Evolutionary conservation across 1,139 yeast genomes (phyloP).

Genomic region (Petasospora fabianii): DNA sequence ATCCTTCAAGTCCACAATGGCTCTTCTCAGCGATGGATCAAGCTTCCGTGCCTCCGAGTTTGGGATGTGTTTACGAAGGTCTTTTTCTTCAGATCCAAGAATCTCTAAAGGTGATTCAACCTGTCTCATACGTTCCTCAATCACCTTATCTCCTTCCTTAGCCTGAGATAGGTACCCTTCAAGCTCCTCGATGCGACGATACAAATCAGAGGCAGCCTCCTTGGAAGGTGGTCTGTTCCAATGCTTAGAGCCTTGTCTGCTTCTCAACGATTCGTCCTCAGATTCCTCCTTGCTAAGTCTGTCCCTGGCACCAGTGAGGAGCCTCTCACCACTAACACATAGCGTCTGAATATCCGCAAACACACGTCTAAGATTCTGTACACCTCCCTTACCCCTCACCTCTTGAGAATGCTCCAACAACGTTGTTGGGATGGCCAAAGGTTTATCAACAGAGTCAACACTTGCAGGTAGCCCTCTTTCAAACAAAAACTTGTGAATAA

Average conservation of each 20-base stretch:
- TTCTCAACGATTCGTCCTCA: conserved; percentile 52
- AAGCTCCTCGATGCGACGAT: conserved; percentile 41
- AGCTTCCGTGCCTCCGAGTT: conserved; percentile 39
- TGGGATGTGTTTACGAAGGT: conserved; percentile 49
- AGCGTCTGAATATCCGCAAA: conserved; percentile 44
- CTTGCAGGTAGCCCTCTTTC: conserved; percentile 56
- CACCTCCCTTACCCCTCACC: conserved; percentile 54
- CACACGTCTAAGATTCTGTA: conserved; percentile 38
- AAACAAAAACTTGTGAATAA: conserved; percentile 42
- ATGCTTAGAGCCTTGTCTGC: conserved; percentile 42
- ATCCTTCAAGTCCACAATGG: conserved; percentile 43
- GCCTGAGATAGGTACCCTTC: conserved; percentile 56
- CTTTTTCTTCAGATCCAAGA: conserved; percentile 40
- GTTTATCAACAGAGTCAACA: conserved; percentile 59
- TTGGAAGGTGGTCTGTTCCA: conserved; percentile 48
- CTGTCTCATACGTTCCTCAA: conserved; percentile 41
- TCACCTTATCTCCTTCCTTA: conserved; percentile 52
- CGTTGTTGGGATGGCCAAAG: conserved; percentile 59
- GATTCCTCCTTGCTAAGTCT: conserved; percentile 47
- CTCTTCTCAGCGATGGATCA: conserved; percentile 37
- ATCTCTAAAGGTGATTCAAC: conserved; percentile 43
- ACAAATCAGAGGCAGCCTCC: conserved; percentile 37
- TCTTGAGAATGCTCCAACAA: conserved; percentile 54
- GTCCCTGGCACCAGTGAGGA: conserved; percentile 43
- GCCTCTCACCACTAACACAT: conserved; percentile 38